phyloP scores from a whole-genome alignment of 305 asterid genomes.

The Caryopteris hybrid region DNA sequence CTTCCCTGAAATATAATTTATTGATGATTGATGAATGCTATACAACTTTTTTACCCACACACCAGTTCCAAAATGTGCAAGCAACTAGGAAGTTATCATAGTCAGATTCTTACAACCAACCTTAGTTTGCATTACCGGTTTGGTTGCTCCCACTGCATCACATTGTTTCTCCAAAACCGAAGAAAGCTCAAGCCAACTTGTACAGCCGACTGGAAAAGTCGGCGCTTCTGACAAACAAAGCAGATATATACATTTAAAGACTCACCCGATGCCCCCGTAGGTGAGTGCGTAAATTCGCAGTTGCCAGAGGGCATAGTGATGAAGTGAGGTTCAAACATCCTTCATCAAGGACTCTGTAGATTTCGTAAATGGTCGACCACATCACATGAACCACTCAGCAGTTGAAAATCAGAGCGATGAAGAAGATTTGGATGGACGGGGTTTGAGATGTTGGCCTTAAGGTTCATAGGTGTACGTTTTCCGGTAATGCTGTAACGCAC shows the following conservation, averaged over 20 bases:
- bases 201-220: not conserved
- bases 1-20: conserved; percentile 23
- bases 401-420: conserved; percentile 57
- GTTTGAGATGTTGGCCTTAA: conserved; percentile 22
- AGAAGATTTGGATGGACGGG: conserved; percentile 52
- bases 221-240: not conserved
- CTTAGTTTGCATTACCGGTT: not conserved
- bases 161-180: not conserved
- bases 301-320: not conserved
- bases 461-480: conserved; percentile 48
- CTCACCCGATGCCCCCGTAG: not conserved
- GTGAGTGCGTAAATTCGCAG: too few species aligned
- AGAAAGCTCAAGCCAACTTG: not conserved
- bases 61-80: not conserved
- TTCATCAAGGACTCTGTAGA: conserved; percentile 56
- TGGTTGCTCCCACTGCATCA: not conserved
- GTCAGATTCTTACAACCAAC: not conserved
- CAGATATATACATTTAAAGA: not conserved
- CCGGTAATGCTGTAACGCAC: conserved; percentile 72
- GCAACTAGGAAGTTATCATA: not conserved
- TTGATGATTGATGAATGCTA: not conserved
- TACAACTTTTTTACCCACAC: conserved; percentile 12
- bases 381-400: conserved; percentile 50
- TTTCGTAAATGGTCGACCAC: conserved; percentile 60
- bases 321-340: not conserved